These are phyloP conservation scores for Trichoderma orchidacearum DNA, from an alignment of 495 filamentous ascomycete genomes.

Conservation along the genomic window DNA sequence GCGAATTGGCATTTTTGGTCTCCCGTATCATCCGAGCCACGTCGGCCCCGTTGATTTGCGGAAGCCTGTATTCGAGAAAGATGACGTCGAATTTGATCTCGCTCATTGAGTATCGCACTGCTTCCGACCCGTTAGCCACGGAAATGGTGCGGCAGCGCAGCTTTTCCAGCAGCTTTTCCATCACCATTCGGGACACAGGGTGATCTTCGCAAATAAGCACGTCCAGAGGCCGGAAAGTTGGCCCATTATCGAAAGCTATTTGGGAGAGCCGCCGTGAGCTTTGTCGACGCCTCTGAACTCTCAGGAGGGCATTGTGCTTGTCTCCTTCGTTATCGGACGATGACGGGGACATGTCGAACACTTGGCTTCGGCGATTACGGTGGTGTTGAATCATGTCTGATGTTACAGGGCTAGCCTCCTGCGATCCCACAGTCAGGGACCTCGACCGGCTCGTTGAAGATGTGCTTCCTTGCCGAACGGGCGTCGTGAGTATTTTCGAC, in stretches of 20 bases:
- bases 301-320: constrained; percentile 78
- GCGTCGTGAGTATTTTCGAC: constrained; percentile 30
- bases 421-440: constrained; percentile 87
- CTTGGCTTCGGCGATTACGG: constrained; percentile 82
- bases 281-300: constrained; percentile 82
- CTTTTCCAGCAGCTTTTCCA: constrained; percentile 94
- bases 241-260: constrained; percentile 67
- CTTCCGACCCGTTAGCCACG: constrained; percentile 76
- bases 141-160: constrained; percentile 90
- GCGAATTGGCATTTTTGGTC: constrained; percentile 84
- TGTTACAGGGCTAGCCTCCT: constrained; percentile 64
- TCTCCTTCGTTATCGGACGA: constrained; percentile 96
- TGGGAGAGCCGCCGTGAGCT: constrained; percentile 86
- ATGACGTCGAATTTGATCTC: constrained; percentile 96
- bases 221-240: constrained; percentile 79
- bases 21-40: constrained; percentile 95
- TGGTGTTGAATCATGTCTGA: constrained; percentile 58
- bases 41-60: constrained; percentile 86
- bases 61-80: constrained; percentile 91
- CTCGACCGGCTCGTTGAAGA: constrained; percentile 47
- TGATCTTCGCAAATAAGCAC: constrained; percentile 97
- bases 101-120: constrained; percentile 79
- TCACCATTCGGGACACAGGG: constrained; percentile 90
- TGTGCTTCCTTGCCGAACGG: constrained; percentile 29
- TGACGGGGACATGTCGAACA: constrained; percentile 92